Evolutionary conservation across 148 eudicot species (phyloP).

Genomic region (Rhododendron molle): DNA sequence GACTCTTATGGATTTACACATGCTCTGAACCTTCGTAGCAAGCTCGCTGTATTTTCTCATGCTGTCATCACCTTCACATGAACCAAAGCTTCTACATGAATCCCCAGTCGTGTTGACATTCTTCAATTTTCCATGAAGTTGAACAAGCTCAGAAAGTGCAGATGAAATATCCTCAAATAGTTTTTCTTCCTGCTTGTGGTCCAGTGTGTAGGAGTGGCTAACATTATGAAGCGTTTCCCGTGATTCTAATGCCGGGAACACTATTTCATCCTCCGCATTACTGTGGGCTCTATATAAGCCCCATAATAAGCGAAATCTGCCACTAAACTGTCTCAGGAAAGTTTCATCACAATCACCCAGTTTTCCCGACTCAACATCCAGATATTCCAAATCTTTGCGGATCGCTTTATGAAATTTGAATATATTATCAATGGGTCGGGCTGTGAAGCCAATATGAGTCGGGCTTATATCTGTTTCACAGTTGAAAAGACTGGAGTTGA

Average conservation of each 20-base stretch:
- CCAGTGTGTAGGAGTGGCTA: slow-evolving; percentile 97
- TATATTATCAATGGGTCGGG: slow-evolving; percentile 88
- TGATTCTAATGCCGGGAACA: slow-evolving; percentile 92
- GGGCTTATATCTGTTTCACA: slow-evolving; percentile 75
- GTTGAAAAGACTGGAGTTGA: slow-evolving; percentile 85
- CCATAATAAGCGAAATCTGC: slow-evolving; percentile 89
- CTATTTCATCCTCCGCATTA: slow-evolving; percentile 96
- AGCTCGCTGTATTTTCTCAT: slow-evolving; percentile 64
- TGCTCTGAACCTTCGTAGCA: slow-evolving; percentile 84
- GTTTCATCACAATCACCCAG: slow-evolving; percentile 65
- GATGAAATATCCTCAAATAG: slow-evolving; percentile 90
- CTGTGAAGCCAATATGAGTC: slow-evolving; percentile 39
- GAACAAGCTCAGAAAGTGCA: slow-evolving; percentile 63
- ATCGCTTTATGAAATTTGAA: slow-evolving; percentile 94
- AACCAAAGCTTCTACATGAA: slow-evolving; percentile 19
- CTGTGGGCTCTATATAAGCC: slow-evolving; percentile 94
- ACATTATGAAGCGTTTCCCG: slow-evolving; percentile 93
- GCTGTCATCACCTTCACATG: slow-evolving; percentile 32
- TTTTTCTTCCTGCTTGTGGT: slow-evolving; percentile 93
- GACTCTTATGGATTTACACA: slow-evolving; percentile 95
- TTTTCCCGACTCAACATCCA: slow-evolving; percentile 91
- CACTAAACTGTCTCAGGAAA: slow-evolving; percentile 79
- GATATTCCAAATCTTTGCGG: slow-evolving; percentile 90
- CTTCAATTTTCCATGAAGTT: slow-evolving; percentile 44
- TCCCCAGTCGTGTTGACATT: slow-evolving; percentile 23